Evolutionary conservation across 2,329 filamentous ascomycete species (phyloP).

Genomic region (Amylocarpus encephaloides): DNA sequence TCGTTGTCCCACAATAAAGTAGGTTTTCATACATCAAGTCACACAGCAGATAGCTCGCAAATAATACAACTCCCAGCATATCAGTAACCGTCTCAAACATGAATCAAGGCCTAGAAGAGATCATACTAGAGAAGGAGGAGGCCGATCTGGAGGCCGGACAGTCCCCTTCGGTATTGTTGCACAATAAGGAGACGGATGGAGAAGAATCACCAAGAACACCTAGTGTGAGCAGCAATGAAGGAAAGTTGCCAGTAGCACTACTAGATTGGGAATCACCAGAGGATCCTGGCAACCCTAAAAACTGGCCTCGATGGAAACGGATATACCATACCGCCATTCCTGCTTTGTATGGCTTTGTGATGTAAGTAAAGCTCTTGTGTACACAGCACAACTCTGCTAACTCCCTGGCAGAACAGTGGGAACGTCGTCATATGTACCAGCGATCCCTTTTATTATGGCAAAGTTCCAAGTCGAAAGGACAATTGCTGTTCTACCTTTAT

Average conservation of each 20-base stretch:
- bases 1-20: too few relatives aligned
- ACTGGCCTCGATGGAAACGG: constrained; percentile 22
- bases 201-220: neutral
- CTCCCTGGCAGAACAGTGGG: constrained; percentile 19
- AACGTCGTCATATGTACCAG: constrained; percentile 42
- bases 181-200: neutral
- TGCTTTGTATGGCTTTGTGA: constrained; percentile 22
- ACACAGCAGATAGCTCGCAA: too few relatives aligned
- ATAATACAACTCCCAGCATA: too few relatives aligned
- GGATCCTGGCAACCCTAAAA: constrained; percentile 21
- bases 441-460: constrained; percentile 41
- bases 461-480: constrained; percentile 51
- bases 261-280: constrained; percentile 23
- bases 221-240: constrained; percentile 1
- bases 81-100: too few relatives aligned
- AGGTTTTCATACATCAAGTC: too few relatives aligned
- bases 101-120: too few relatives aligned
- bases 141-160: neutral
- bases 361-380: constrained; percentile 14
- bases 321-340: constrained; percentile 22
- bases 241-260: neutral
- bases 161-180: neutral
- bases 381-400: constrained; percentile 4
- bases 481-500: constrained; percentile 51
- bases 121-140: neutral